Percentiles rank a stretch among this genome's conserved stretches.
phyloP scores from a whole-genome alignment of 129 eudicot genomes.

The Smallanthus sonchifolius region DNA sequence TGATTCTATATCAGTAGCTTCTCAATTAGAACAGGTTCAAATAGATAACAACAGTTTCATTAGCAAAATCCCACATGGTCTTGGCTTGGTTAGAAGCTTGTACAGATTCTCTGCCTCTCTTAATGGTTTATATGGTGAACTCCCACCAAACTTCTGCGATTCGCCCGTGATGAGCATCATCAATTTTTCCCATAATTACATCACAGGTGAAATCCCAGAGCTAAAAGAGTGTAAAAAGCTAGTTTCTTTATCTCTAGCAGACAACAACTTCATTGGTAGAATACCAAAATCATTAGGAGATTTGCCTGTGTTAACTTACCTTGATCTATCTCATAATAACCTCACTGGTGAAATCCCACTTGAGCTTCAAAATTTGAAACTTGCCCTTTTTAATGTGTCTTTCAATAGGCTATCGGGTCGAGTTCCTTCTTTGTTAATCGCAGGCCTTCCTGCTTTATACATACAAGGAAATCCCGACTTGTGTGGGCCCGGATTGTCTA shows the following conservation, averaged over 20 bases:
- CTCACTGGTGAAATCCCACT: conserved; percentile 83
- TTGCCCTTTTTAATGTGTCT: conserved; percentile 93
- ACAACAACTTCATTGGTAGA: conserved; percentile 62
- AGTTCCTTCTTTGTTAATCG: conserved; percentile 51
- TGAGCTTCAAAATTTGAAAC: conserved; percentile 80
- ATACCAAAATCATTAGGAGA: conserved; percentile 71
- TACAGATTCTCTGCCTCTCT: conserved; percentile 86
- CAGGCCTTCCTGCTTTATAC: conserved; percentile 89
- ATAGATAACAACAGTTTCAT: conserved; percentile 88
- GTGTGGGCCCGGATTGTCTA: conserved; percentile 68
- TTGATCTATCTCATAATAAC: conserved; percentile 82
- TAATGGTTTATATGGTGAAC: conserved; percentile 71
- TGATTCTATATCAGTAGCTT: conserved; percentile 61
- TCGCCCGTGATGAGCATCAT: conserved; percentile 90
- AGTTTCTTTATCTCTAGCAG: conserved; percentile 78
- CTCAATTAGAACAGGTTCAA: conserved; percentile 87
- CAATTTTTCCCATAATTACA: conserved; percentile 69
- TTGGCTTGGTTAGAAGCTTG: conserved; percentile 66
- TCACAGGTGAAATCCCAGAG: conserved; percentile 70
- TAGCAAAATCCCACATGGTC: conserved; percentile 63
- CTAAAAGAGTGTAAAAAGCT: conserved; percentile 56
- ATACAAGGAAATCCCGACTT: conserved; percentile 79
- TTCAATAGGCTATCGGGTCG: conserved; percentile 69
- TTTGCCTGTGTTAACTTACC: conserved; percentile 78
- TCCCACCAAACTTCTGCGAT: conserved; percentile 80